These are phyloP conservation scores for Lachnellula subtilissima DNA, from an alignment of 2,329 filamentous ascomycete genomes.

Conservation along the genomic window DNA sequence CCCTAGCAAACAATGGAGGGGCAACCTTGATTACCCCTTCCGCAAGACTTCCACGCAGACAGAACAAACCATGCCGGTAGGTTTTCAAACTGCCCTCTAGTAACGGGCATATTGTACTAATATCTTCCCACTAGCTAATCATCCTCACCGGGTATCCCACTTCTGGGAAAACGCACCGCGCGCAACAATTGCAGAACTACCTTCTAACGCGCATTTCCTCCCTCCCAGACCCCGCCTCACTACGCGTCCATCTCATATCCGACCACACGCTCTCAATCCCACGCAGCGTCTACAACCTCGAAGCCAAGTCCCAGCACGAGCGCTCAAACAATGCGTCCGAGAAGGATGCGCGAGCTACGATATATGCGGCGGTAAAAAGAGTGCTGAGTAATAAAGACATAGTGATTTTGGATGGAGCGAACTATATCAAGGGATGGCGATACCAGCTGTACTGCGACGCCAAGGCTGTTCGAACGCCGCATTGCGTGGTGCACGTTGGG, in stretches of 20 bases:
- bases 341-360: slow-evolving; percentile 73
- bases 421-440: slow-evolving; percentile 87
- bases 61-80: background rate
- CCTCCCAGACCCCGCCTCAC: slow-evolving; percentile 31
- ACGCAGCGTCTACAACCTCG: slow-evolving; percentile 66
- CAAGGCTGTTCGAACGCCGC: slow-evolving; percentile 71
- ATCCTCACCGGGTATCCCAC: slow-evolving; percentile 63
- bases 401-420: slow-evolving; percentile 73
- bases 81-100: background rate
- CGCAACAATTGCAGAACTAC: slow-evolving; percentile 6
- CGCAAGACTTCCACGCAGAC: background rate
- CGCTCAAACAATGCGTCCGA: slow-evolving; percentile 70
- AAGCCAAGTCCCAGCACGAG: slow-evolving; percentile 51
- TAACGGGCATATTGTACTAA: background rate
- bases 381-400: slow-evolving; percentile 67
- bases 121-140: slow-evolving; percentile 49
- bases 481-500: slow-evolving; percentile 66
- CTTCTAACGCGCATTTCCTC: slow-evolving; percentile 38
- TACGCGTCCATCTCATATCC: slow-evolving; percentile 69
- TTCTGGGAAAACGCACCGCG: slow-evolving; percentile 50
- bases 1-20: background rate
- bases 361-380: slow-evolving; percentile 75
- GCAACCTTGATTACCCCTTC: background rate
- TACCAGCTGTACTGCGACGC: slow-evolving; percentile 84
- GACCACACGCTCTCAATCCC: slow-evolving; percentile 67